phyloP scores from a whole-genome alignment of 108 stramenopile genomes.

The Fistulifera solaris region DNA sequence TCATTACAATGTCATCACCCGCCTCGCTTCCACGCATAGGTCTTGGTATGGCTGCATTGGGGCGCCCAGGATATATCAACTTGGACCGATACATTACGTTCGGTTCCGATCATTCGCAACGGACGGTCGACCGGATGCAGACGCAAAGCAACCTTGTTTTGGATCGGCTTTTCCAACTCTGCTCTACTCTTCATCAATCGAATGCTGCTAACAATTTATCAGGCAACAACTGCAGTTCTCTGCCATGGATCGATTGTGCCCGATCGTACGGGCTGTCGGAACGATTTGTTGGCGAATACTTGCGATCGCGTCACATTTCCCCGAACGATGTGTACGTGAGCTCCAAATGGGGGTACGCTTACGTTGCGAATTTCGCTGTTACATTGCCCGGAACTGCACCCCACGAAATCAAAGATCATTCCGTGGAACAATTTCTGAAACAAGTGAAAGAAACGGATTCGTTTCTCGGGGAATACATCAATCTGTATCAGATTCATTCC shows the following conservation, averaged over 20 bases:
- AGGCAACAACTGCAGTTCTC: not conserved
- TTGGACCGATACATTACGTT: slow-evolving; percentile 28
- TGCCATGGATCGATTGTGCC: slow-evolving; percentile 70
- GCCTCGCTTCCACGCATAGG: slow-evolving; percentile 40
- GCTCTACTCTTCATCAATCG: not conserved
- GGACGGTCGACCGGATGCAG: slow-evolving; percentile 45
- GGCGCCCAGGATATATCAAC: slow-evolving; percentile 77
- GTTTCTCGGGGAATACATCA: slow-evolving; percentile 48
- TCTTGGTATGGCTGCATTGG: slow-evolving; percentile 71
- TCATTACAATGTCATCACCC: not conserved
- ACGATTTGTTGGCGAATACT: slow-evolving; percentile 48
- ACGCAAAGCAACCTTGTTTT: slow-evolving; percentile 44
- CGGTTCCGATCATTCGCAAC: slow-evolving; percentile 14
- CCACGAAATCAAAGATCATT: slow-evolving; percentile 81
- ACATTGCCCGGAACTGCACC: slow-evolving; percentile 40
- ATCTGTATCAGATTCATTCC: slow-evolving; percentile 34
- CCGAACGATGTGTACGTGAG: slow-evolving; percentile 44
- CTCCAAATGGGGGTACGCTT: slow-evolving; percentile 74
- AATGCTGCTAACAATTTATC: not conserved
- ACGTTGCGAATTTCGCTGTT: slow-evolving; percentile 71
- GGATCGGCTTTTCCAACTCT: slow-evolving; percentile 30
- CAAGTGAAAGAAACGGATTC: slow-evolving; percentile 48
- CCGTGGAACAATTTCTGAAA: slow-evolving; percentile 49
- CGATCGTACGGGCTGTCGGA: slow-evolving; percentile 70
- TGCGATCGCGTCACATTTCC: slow-evolving; percentile 27